Conservation (phyloP, 2,329 filamentous ascomycete genomes). For the Trichoderma guizhouense region DNA sequence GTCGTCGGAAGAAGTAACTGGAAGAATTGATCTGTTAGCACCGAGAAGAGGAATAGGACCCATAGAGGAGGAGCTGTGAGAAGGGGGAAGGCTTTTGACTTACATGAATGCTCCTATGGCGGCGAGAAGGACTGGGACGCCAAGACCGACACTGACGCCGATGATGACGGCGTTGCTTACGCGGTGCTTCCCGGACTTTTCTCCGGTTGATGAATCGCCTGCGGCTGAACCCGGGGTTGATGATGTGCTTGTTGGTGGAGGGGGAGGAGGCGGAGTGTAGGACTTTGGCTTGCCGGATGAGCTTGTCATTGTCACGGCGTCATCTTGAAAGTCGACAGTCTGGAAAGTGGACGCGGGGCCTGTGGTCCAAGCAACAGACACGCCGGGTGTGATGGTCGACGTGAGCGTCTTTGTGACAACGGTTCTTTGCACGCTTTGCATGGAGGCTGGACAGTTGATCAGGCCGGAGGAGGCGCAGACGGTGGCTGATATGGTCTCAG, state of each 20-base stretch:
- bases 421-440: conserved; percentile 43
- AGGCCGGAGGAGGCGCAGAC: conserved; percentile 42
- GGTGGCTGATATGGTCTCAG: conserved; percentile 42
- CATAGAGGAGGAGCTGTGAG: too few relatives aligned
- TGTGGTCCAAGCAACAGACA: conserved; percentile 25
- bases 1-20: conserved; percentile 1
- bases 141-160: conserved; percentile 47
- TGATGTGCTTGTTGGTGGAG: not conserved
- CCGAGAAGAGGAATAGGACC: not conserved
- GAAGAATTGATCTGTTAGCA: not conserved
- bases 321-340: conserved; percentile 42
- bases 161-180: conserved; percentile 46
- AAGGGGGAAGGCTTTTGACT: not conserved
- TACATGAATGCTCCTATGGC: conserved; percentile 32
- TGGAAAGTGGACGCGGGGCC: conserved; percentile 28
- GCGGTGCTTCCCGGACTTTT: conserved; percentile 23
- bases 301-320: conserved; percentile 25
- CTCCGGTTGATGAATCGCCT: not conserved
- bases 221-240: not conserved
- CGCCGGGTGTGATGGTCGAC: conserved; percentile 39
- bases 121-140: conserved; percentile 37
- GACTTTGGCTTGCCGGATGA: conserved; percentile 42
- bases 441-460: conserved; percentile 48
- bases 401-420: conserved; percentile 39
- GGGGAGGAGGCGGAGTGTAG: conserved; percentile 36